These are phyloP conservation scores for Gentiana dahurica DNA, from an alignment of 257 asterid species.

Conservation along the genomic window DNA sequence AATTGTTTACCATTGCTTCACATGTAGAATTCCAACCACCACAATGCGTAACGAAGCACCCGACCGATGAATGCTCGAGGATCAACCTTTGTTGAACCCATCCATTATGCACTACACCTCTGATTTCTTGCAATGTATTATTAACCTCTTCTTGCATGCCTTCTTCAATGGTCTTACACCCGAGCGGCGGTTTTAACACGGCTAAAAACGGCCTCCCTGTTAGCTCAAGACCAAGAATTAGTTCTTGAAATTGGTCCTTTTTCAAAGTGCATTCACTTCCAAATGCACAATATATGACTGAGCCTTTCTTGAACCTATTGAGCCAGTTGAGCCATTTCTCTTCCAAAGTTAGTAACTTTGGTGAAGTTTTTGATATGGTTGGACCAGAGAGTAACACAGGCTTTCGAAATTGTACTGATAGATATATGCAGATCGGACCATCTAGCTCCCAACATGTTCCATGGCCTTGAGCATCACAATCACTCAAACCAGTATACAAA, in stretches of 20 bases:
- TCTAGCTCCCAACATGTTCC: slow-evolving; percentile 16
- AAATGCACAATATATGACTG: slow-evolving; percentile 13
- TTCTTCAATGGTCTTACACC: slow-evolving; percentile 9
- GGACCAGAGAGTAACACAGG: slow-evolving; percentile 16
- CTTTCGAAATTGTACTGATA: not conserved
- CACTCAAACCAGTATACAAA: not conserved
- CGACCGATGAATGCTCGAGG: slow-evolving; percentile 58
- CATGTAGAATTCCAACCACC: slow-evolving; percentile 73
- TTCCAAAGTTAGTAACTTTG: slow-evolving; percentile 7
- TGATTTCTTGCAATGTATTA: slow-evolving; percentile 12
- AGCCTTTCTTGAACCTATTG: not conserved
- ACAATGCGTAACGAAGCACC: slow-evolving; percentile 83
- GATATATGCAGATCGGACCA: slow-evolving; percentile 12
- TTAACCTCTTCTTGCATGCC: slow-evolving; percentile 21
- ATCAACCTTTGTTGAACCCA: slow-evolving; percentile 68
- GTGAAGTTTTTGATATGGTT: slow-evolving; percentile 6
- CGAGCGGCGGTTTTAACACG: slow-evolving; percentile 23
- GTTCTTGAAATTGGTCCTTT: slow-evolving; percentile 16
- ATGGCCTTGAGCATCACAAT: slow-evolving; percentile 10
- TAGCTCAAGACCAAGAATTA: slow-evolving; percentile 21
- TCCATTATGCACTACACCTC: slow-evolving; percentile 50
- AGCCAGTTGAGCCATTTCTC: slow-evolving; percentile 10
- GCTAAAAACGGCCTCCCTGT: slow-evolving; percentile 23
- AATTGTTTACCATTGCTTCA: slow-evolving; percentile 55
- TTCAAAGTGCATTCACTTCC: slow-evolving; percentile 17